These are phyloP conservation scores for Coleophoma eucalyptorum DNA, from an alignment of 2,329 filamentous ascomycete species.

Conservation along the genomic window DNA sequence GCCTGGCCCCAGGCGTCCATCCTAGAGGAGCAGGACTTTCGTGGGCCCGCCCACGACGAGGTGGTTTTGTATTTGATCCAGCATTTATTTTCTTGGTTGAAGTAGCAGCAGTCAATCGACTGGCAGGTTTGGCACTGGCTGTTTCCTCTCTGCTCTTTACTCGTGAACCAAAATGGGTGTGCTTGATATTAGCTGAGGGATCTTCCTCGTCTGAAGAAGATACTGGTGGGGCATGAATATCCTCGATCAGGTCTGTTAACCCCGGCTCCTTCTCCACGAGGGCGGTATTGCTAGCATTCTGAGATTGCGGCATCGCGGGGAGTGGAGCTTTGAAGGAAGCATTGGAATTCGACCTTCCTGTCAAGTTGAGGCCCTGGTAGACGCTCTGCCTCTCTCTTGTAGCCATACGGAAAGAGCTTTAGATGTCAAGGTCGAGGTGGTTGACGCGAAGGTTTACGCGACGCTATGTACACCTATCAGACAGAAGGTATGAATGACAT, in stretches of 20 bases:
- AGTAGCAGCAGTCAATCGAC: not conserved
- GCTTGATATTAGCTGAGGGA: not conserved
- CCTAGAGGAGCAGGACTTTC: no score
- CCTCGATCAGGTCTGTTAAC: no score
- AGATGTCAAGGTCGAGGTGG: not conserved
- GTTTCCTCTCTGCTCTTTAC: no score
- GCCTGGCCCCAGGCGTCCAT: no score
- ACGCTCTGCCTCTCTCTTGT: not conserved
- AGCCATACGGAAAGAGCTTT: not conserved
- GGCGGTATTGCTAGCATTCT: no score
- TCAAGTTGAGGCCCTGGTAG: not conserved
- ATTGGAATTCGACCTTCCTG: not conserved
- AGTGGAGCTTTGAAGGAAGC: not conserved
- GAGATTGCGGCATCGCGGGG: not conserved
- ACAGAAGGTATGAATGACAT: not conserved
- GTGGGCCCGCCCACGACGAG: no score
- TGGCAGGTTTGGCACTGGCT: not conserved
- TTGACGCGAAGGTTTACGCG: slow-evolving; percentile 1
- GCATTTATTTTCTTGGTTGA: not conserved
- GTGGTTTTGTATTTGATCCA: not conserved
- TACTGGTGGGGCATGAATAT: not conserved
- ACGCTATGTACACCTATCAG: not conserved
- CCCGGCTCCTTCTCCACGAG: no score
- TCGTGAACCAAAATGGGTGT: not conserved
- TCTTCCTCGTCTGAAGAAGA: not conserved